These are phyloP conservation scores for Podila horticola DNA, from an alignment of 192 early-diverging fungal species.

Conservation along the genomic window DNA sequence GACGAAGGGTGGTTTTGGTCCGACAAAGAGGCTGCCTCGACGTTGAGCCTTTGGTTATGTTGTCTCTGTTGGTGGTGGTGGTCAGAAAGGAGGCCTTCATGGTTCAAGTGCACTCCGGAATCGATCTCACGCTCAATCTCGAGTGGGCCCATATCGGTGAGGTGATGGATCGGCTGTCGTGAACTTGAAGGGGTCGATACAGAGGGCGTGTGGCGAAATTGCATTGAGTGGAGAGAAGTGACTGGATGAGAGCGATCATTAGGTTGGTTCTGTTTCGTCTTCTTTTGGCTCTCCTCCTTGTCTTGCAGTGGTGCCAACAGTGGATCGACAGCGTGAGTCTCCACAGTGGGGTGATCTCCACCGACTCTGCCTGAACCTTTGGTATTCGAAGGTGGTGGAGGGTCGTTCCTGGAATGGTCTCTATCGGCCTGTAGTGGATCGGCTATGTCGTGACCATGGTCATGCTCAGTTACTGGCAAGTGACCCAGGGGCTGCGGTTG, in stretches of 20 bases:
- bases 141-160: constrained; percentile 36
- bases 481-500: constrained; percentile 2
- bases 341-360: background rate
- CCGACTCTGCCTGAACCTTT: background rate
- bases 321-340: constrained; percentile 2
- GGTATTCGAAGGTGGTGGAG: background rate
- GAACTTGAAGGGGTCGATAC: background rate
- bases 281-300: background rate
- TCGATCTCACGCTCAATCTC: constrained; percentile 19
- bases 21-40: background rate
- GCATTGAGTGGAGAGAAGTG: background rate
- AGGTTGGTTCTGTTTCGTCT: background rate
- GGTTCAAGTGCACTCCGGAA: constrained; percentile 11
- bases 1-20: background rate
- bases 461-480: constrained; percentile 1
- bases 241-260: background rate
- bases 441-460: background rate
- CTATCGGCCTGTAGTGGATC: background rate
- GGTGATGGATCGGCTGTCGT: constrained; percentile 23
- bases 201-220: constrained; percentile 4
- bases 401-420: background rate
- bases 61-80: background rate
- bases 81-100: background rate
- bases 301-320: background rate
- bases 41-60: background rate